A percentile compares a stretch with the other conserved stretches of the same genome.
Conservation (phyloP, 192 early-diverging fungal species). For the Coemansia sp. region DNA sequence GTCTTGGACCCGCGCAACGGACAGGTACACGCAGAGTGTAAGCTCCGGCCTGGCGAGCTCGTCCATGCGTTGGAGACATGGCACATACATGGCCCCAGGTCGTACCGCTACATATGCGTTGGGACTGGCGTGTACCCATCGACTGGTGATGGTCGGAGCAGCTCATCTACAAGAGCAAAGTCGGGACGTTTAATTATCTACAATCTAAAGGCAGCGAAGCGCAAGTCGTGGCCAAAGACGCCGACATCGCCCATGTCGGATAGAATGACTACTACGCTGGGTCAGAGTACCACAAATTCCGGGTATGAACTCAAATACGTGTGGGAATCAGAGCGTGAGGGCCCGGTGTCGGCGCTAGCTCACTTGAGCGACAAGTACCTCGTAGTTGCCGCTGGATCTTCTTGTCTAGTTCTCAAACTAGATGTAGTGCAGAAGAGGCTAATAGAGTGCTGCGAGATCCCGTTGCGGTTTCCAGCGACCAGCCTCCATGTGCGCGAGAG, state of each 20-base stretch:
- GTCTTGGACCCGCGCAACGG: conserved; percentile 23
- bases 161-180: conserved; percentile 1
- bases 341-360: conserved; percentile 32
- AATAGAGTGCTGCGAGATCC: conserved; percentile 47
- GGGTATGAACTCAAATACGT: conserved; percentile 43
- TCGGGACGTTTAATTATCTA: conserved; percentile 42
- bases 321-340: conserved; percentile 43
- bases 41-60: conserved; percentile 22
- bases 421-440: conserved; percentile 33
- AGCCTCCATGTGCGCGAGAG: conserved; percentile 31
- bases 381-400: conserved; percentile 24
- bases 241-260: background rate
- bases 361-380: conserved; percentile 43
- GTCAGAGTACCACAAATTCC: background rate
- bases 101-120: conserved; percentile 45
- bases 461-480: conserved; percentile 33
- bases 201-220: conserved; percentile 30
- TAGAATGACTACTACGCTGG: background rate
- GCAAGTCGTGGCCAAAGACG: conserved; percentile 14
- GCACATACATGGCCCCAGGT: conserved; percentile 33
- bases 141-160: background rate
- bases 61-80: conserved; percentile 35
- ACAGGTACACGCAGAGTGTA: conserved; percentile 14
- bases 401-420: conserved; percentile 36
- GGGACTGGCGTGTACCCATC: conserved; percentile 29